Base-by-base conservation (phyloP, 2,329 filamentous ascomycete genomes). In the Fusarium incarnatum region DNA sequence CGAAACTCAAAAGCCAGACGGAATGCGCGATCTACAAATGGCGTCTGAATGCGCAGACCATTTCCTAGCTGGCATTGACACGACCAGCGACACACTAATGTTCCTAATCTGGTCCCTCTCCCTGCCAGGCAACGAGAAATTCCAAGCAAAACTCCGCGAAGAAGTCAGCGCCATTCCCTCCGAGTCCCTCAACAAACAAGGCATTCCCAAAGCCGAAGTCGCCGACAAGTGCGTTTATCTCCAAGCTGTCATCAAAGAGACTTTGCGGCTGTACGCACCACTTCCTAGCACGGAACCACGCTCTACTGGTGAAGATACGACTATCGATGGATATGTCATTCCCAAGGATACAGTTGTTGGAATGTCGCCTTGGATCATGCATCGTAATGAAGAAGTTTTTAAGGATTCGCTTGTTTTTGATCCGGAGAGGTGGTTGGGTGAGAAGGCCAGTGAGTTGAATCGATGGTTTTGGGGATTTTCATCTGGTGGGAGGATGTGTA, bases 41-140 rank as follows among this genome's bases (percentile, higher is more conserved):
- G 86, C 86, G 1, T 85, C 84, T 0, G 86, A 88, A 73, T 82
- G 79, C 15, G 85, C 85, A 1, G 86, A 88, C 56, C 86, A 88
- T 61, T 79, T 87, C 15, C 77, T 85, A 1, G 86, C 85, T 0
- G 85, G 85, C 0, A 85, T 87, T 12, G 83, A 87, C 60, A 87
- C 85, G 1, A 86, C 84, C 1, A 83, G 83, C 25, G 84, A 87
- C 52, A 84, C 84, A 0, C 63, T 86, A 3, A 85, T 85, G 81
- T 87, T 85, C 61, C 73, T 83, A 0, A 76, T 87, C 16, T 87
- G 83, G 82, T 76, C 81, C 0, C 78, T 88, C 1, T 87, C 85
- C 0, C 77, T 79, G 2, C 82, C 81, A 0, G 77, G 81, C 32
- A 79, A 85, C 52, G 55, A 70, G 8, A 57, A 65, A 10, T 82